phyloP scores from a whole-genome alignment of 176 grass and related monocot species.

The Elymus sibiricus region DNA sequence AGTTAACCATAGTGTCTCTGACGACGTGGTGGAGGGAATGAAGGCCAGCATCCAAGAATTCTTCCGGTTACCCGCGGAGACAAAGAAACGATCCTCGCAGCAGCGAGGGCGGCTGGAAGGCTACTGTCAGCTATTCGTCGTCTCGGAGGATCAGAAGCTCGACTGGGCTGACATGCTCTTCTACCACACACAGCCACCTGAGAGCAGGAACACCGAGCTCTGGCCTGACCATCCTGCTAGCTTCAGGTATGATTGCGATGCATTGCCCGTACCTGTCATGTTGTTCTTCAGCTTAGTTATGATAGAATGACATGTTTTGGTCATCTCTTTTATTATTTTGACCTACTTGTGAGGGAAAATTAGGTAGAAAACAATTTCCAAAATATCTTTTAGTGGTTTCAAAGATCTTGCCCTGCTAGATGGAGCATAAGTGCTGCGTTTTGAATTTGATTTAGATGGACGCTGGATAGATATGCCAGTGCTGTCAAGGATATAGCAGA shows the following conservation, averaged over 20 bases:
- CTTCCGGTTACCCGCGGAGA: constrained; percentile 33
- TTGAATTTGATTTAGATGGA: background rate
- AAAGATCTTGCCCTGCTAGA: background rate
- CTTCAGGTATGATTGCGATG: constrained; percentile 22
- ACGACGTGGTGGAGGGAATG: constrained; percentile 20
- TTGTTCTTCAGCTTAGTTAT: background rate
- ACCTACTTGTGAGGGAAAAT: background rate
- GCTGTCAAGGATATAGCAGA: constrained; percentile 37
- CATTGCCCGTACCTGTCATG: no score
- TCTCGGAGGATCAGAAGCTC: no score
- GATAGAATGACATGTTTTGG: background rate
- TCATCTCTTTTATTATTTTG: background rate
- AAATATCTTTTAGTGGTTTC: background rate
- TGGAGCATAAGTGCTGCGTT: background rate
- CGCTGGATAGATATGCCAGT: constrained; percentile 37
- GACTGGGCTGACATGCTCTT: no score
- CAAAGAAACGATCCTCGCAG: constrained; percentile 10
- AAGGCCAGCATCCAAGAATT: constrained; percentile 13
- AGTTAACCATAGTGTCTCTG: no score
- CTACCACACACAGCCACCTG: no score
- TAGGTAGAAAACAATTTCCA: background rate
- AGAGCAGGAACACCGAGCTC: constrained; percentile 24
- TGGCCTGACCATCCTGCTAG: constrained; percentile 45
- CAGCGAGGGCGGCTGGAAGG: no score
- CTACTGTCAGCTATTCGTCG: no score